Percentiles rank a stretch among this genome's conserved stretches.
Evolutionary conservation across 1,139 yeast genomes (phyloP).

Genomic region (Magnusiomyces clavatus): DNA sequence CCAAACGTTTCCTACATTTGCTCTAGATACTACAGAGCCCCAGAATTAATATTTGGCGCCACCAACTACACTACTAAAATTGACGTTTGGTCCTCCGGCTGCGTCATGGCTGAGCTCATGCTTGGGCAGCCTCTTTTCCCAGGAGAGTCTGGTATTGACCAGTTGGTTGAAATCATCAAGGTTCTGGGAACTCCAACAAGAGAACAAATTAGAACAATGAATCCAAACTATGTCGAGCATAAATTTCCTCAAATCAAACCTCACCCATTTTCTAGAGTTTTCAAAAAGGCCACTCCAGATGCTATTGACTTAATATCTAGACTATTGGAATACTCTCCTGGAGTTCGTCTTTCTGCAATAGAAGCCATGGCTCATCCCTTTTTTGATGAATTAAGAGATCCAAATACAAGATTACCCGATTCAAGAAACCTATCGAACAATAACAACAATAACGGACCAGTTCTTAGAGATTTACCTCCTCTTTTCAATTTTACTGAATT

Average conservation of each 20-base stretch:
- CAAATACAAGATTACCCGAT: conserved; percentile 47
- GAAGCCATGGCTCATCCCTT: conserved; percentile 64
- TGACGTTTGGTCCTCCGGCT: conserved; percentile 96
- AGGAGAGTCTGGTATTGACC: conserved; percentile 96
- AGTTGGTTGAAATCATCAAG: conserved; percentile 91
- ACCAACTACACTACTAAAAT: conserved; percentile 93
- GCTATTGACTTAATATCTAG: conserved; percentile 54
- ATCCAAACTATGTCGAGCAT: conserved; percentile 95
- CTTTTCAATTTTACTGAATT: conserved; percentile 34
- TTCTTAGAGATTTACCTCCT: conserved; percentile 34
- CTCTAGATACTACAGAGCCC: conserved; percentile 93
- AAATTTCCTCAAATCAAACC: conserved; percentile 95
- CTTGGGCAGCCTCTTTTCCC: conserved; percentile 96
- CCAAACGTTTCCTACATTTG: conserved; percentile 95
- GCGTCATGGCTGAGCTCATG: conserved; percentile 95
- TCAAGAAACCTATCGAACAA: conserved; percentile 33
- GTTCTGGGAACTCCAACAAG: conserved; percentile 92
- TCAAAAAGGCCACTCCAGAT: conserved; percentile 55
- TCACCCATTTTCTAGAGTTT: conserved; percentile 78
- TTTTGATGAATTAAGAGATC: conserved; percentile 65
- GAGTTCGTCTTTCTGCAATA: conserved; percentile 58
- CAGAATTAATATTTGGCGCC: conserved; percentile 86
- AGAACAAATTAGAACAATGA: conserved; percentile 90
- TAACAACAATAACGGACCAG: conserved; percentile 19
- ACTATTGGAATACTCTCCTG: conserved; percentile 70